Percentiles rank a stretch among this genome's conserved stretches.
Conservation (phyloP, 305 asterid genomes). For the Fraxinus platypoda region DNA sequence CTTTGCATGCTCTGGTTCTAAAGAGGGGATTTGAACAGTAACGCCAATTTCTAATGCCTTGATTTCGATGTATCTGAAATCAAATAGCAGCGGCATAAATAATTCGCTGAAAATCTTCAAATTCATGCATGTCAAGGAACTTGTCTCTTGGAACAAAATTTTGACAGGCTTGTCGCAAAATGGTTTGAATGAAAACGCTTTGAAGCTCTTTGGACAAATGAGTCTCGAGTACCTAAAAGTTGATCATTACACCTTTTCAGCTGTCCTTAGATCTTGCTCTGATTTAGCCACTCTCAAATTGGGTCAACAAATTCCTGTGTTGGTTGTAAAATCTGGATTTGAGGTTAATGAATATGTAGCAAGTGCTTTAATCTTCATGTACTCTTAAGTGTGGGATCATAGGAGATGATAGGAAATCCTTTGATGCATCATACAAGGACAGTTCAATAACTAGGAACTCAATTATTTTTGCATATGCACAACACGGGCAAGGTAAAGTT, state of each 20-base stretch:
- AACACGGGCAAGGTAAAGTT: conserved; percentile 72
- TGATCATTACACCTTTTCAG: conserved; percentile 65
- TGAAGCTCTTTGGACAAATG: conserved; percentile 58
- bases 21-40: conserved; percentile 61
- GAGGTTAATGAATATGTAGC: conserved; percentile 56
- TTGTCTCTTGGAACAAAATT: conserved; percentile 69
- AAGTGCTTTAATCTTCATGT: conserved; percentile 68
- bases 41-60: conserved; percentile 59
- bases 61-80: conserved; percentile 63
- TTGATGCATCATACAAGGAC: conserved; percentile 49
- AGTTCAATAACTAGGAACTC: conserved; percentile 84
- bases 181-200: conserved; percentile 57
- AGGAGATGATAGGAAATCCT: conserved; percentile 65
- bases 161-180: conserved; percentile 73
- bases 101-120: conserved; percentile 51
- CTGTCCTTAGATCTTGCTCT: conserved; percentile 67
- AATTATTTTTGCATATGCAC: conserved; percentile 76
- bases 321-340: conserved; percentile 52
- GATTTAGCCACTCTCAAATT: conserved; percentile 66
- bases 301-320: conserved; percentile 63
- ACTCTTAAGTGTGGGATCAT: conserved; percentile 77
- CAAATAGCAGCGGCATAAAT: conserved; percentile 37
- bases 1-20: conserved; percentile 63
- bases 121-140: conserved; percentile 44
- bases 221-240: conserved; percentile 37